Evolutionary conservation across 441 rosid species (phyloP), one percentile per base, ranked within the genome.

Genomic region (Eruca vesicaria): DNA sequence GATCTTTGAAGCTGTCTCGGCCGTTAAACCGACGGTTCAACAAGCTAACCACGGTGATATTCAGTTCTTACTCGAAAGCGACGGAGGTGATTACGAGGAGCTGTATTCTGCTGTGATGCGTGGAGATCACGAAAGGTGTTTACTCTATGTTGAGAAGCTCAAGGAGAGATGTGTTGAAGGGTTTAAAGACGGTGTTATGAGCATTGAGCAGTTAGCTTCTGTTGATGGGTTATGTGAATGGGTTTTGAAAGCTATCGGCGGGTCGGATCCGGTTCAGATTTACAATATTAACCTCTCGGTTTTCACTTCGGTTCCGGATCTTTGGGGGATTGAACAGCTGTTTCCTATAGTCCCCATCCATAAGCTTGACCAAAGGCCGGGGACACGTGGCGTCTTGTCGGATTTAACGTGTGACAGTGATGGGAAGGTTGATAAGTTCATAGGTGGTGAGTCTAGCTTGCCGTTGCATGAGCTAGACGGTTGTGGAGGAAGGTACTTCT

Each of bases 331-430:
- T 63, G 94, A 89, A 14, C 99, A 96, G 88, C 65, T 90, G 77
- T 96, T 96, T 66, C 99, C 99, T 10, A 88, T 96, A 2, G 86
- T 93, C 26, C 99, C 99, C 0, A 96, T 96, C 36, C 99, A 96
- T 75, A 82, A 86, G 21, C 85, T 91, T 4, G 97, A 87, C 19
- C 84, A 93, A 74, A 85, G 88, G 86, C 99, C 99, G 2, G 78
- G 73, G 5, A 86, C 82, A 63, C 85, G 84, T 70, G 99, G 97
- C 50, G 38, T 91, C 78, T 81, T 96, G 23, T 96, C 97, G 0
- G 99, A 96, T 77, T 81, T 96, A 60, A 96, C 99, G 0, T 96
- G 99, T 32, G 99, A 96, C 69, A 96, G 99, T 21, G 99, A 96
- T 65, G 99, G 99, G 74, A 96, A 88, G 88, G 84, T 96, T 31